These are phyloP conservation scores for Nitzschia sp. DNA, from an alignment of 108 stramenopile species.

Conservation along the genomic window DNA sequence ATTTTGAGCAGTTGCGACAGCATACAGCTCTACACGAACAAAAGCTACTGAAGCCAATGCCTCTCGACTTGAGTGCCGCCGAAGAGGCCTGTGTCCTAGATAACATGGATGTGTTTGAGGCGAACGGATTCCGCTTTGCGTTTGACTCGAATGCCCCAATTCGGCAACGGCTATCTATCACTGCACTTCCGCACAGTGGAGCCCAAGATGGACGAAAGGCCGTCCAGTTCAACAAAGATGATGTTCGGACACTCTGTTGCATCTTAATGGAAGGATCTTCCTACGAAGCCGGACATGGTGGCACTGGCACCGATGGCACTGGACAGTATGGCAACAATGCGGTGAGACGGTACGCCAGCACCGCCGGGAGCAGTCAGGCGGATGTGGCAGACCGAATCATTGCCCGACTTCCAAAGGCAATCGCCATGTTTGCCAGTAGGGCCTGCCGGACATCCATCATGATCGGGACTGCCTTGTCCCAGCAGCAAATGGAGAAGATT, in stretches of 20 bases:
- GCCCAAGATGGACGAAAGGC: constrained; percentile 83
- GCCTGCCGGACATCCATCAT: constrained; percentile 92
- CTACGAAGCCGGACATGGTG: constrained; percentile 59
- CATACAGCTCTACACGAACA: constrained; percentile 83
- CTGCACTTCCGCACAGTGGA: constrained; percentile 89
- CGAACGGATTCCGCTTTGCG: constrained; percentile 88
- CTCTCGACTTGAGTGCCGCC: constrained; percentile 79
- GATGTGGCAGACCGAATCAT: constrained; percentile 37
- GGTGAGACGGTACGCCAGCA: constrained; percentile 66
- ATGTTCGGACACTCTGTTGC: constrained; percentile 87
- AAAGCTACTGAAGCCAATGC: constrained; percentile 72
- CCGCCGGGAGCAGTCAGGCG: constrained; percentile 10
- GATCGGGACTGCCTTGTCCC: constrained; percentile 91
- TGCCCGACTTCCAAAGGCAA: constrained; percentile 88
- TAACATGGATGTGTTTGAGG: constrained; percentile 85
- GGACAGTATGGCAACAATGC: constrained; percentile 80
- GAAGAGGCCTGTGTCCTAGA: constrained; percentile 91
- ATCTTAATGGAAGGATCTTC: constrained; percentile 73
- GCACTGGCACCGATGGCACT: constrained; percentile 75
- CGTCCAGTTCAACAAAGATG: constrained; percentile 90
- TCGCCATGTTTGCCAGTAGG: constrained; percentile 95
- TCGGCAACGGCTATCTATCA: constrained; percentile 78
- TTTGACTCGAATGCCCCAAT: constrained; percentile 74
- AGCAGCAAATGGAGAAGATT: constrained; percentile 78
- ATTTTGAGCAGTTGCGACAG: constrained; percentile 70